Percentiles rank a stretch among this genome's conserved stretches.
These are phyloP conservation scores for Trichoderma sp. DNA, from an alignment of 2,329 filamentous ascomycete genomes.

Conservation along the genomic window DNA sequence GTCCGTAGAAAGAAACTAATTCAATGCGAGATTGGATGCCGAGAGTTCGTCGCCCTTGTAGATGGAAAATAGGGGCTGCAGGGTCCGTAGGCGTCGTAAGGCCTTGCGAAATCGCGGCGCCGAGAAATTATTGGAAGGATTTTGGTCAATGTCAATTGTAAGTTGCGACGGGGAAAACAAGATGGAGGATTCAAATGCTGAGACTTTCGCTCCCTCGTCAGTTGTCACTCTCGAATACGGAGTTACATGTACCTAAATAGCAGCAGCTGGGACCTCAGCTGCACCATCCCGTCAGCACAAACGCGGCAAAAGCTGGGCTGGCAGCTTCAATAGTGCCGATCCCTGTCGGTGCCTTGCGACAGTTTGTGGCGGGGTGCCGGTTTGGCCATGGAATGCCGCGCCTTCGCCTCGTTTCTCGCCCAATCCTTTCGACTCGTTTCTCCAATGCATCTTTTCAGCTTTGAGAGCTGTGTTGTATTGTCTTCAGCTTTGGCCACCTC, in stretches of 20 bases:
- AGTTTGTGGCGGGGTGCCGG: not conserved
- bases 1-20: not conserved
- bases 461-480: too few relatives aligned
- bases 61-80: slow-evolving; percentile 2
- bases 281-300: not conserved
- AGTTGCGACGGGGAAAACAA: not conserved
- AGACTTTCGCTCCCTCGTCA: not conserved
- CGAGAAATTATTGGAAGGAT: not conserved
- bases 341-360: slow-evolving; percentile 1
- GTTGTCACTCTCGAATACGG: not conserved
- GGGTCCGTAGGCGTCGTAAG: not conserved
- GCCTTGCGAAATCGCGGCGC: not conserved
- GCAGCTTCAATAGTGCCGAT: not conserved
- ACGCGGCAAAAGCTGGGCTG: not conserved
- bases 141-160: not conserved
- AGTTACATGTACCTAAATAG: not conserved
- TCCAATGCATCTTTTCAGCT: not conserved
- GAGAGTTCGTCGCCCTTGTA: not conserved
- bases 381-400: not conserved
- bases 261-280: not conserved
- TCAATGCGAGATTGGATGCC: not conserved
- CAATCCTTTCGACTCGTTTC: not conserved
- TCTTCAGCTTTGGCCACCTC: too few relatives aligned
- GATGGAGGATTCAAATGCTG: not conserved
- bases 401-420: not conserved